phyloP scores from a whole-genome alignment of 371 early-diverging fungal genomes.

The Mucor plumbeus region DNA sequence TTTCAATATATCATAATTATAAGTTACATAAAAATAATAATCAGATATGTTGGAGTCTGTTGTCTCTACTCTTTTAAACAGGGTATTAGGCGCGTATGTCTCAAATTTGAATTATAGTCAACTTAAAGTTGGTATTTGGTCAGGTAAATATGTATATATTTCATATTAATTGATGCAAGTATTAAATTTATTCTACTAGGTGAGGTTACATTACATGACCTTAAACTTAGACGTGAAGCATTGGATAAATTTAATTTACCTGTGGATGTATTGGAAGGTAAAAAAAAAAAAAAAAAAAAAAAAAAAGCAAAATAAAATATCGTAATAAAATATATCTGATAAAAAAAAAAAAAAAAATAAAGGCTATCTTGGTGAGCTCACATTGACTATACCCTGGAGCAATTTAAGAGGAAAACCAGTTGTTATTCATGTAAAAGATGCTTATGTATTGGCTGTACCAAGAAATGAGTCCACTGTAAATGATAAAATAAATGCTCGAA shows the following conservation, averaged over 20 bases:
- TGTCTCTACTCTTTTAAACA: slow-evolving; percentile 88
- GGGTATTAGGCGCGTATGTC: slow-evolving; percentile 95
- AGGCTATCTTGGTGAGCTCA: slow-evolving; percentile 94
- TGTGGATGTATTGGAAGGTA: slow-evolving; percentile 92
- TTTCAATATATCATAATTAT: not conserved
- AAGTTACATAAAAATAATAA: not conserved
- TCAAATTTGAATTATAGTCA: slow-evolving; percentile 95
- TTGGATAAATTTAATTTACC: slow-evolving; percentile 94
- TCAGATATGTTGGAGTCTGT: slow-evolving; percentile 86
- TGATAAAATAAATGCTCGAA: not conserved
- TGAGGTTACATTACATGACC: slow-evolving; percentile 93
- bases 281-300: not conserved
- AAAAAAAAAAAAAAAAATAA: not conserved
- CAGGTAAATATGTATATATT: slow-evolving; percentile 62
- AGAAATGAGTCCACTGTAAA: slow-evolving; percentile 74
- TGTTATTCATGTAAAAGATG: slow-evolving; percentile 84
- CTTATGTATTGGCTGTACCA: slow-evolving; percentile 88
- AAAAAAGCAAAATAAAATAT: slow-evolving; percentile 55
- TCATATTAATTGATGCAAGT: not conserved
- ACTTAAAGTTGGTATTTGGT: slow-evolving; percentile 96
- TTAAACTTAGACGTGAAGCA: slow-evolving; percentile 88
- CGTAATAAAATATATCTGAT: not conserved
- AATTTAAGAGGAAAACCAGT: slow-evolving; percentile 95
- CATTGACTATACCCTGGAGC: slow-evolving; percentile 94
- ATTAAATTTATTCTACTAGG: slow-evolving; percentile 56